Evolutionary conservation across 192 early-diverging fungal genomes (phyloP), one percentile per base, ranked within the genome.

Genomic region (Mortierella antarctica): DNA sequence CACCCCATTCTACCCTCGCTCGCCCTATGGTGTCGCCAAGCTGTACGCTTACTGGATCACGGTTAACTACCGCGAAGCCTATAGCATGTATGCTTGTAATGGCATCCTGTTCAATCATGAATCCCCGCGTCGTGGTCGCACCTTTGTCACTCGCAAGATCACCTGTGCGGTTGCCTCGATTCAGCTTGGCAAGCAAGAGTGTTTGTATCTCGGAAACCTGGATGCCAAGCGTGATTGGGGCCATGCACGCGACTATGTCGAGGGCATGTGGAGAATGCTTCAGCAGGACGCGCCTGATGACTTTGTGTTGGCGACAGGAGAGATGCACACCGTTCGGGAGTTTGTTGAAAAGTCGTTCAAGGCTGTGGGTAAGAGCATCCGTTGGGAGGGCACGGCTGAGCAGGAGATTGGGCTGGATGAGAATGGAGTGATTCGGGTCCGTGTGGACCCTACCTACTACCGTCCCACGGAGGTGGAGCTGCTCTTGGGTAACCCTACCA

Each of bases 241-340:
- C 57, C 93, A 94, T 59, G 93, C 92, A 13, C 85, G 88, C 52
- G 93, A 94, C 67, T 94, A 94, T 80, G 83, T 90, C 52, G 86
- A 93, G 83, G 93, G 93, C 46, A 94, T 93, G 93, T 93, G 92
- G 92, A 74, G 89, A 48, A 94, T 94, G 91, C 83, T 94, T 44
- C 93, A 93, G 81, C 92, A 94, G 82, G 91, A 93, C 6, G 15
- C 71, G 9, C 86, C 91, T 17, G 88, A 93, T 9, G 93, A 94
- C 73, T 94, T 87, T 82, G 92, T 94, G 7, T 83, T 94, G 54
- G 91, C 93, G 14, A 93, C 93, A 8, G 92, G 92, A 57, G 93
- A 94, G 80, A 94, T 92, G 54, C 93, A 94, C 85, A 91, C 91
- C 12, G 93, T 94, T 14, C 84, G 91, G 20, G 87, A 88, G 59